Conservation (phyloP, 2,329 filamentous ascomycete genomes). For the Curvularia sp. region DNA sequence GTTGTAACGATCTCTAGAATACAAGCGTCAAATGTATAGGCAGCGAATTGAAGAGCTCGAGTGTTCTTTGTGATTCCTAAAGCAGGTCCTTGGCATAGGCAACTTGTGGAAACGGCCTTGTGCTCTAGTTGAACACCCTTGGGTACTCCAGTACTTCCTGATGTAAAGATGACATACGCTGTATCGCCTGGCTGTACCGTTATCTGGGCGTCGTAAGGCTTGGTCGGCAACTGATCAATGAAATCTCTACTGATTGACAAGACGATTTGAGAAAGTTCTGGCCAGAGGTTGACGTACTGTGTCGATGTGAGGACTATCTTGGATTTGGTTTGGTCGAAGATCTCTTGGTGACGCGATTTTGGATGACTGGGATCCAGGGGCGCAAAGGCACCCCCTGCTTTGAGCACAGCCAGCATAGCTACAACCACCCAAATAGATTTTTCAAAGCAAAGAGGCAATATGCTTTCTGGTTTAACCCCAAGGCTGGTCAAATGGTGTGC, state of each 20-base stretch:
- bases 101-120: conserved; percentile 1
- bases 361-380: background rate
- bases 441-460: conserved; percentile 37
- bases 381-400: conserved; percentile 43
- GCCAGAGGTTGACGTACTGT: background rate
- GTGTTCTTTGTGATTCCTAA: background rate
- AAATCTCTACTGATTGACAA: background rate
- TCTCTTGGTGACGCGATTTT: conserved; percentile 34
- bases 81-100: background rate
- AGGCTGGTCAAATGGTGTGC: background rate
- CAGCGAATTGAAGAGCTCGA: conserved; percentile 59
- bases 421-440: conserved; percentile 38
- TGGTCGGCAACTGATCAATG: background rate
- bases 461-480: background rate
- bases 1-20: conserved; percentile 65
- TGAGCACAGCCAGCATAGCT: conserved; percentile 53
- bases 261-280: background rate
- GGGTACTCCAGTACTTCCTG: conserved; percentile 76
- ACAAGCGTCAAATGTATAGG: conserved; percentile 64
- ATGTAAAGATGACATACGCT: conserved; percentile 71
- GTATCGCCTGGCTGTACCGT: background rate
- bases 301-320: conserved; percentile 1
- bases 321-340: conserved; percentile 27
- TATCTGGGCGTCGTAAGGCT: background rate
- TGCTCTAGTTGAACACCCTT: conserved; percentile 66